Evolutionary conservation across 352 stramenopile genomes (phyloP).

Genomic region (Plasmopara halstedii): DNA sequence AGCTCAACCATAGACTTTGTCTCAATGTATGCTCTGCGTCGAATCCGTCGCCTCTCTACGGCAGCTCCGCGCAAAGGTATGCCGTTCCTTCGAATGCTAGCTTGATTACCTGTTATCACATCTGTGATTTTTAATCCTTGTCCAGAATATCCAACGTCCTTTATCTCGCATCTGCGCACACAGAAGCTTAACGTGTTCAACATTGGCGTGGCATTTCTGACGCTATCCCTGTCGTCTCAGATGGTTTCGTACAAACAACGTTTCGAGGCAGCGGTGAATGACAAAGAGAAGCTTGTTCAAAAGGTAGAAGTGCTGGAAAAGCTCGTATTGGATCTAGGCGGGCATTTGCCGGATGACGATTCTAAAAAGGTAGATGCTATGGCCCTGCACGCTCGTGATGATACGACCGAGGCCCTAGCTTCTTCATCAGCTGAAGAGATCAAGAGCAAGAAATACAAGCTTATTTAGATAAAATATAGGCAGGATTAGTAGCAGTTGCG

Average conservation of each 20-base stretch:
- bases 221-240: constrained; percentile 78
- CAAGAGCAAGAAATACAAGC: not conserved
- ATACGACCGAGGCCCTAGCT: constrained; percentile 36
- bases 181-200: constrained; percentile 85
- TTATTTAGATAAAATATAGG: constrained; percentile 46
- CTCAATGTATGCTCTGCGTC: constrained; percentile 29
- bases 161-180: constrained; percentile 64
- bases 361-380: constrained; percentile 35
- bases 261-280: constrained; percentile 27
- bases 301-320: constrained; percentile 51
- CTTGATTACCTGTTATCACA: not conserved
- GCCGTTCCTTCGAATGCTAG: not conserved
- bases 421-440: not conserved
- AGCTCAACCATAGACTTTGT: constrained; percentile 2
- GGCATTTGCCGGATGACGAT: constrained; percentile 47
- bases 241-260: constrained; percentile 71
- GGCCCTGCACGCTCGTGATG: constrained; percentile 15
- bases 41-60: constrained; percentile 40
- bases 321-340: constrained; percentile 54
- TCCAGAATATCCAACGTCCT: constrained; percentile 73
- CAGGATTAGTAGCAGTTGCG: not conserved
- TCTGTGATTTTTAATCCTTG: not conserved
- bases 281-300: constrained; percentile 37
- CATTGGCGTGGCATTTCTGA: constrained; percentile 76
- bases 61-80: constrained; percentile 34